Conservation (phyloP, 441 rosid species). For the Dalechampia spathulata region DNA sequence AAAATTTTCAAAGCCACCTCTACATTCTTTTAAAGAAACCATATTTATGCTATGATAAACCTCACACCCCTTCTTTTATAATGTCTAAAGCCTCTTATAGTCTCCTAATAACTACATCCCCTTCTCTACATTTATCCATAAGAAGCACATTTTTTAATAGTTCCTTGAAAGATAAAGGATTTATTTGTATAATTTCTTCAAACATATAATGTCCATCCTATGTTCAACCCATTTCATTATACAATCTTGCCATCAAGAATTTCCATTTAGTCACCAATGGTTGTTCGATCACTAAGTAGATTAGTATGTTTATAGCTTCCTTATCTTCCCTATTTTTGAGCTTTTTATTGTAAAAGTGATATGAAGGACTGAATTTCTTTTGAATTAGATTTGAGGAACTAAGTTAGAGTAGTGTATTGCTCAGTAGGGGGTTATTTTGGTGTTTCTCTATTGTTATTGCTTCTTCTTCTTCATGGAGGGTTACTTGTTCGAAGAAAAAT, state of each 20-base stretch:
- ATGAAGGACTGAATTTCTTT: conserved; percentile 54
- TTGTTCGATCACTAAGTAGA: conserved; percentile 43
- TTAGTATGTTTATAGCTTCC: conserved; percentile 51
- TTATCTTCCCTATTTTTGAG: conserved; percentile 69
- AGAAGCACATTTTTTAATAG: conserved; percentile 83
- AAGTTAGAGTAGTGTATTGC: conserved; percentile 26
- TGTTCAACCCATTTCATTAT: conserved; percentile 47
- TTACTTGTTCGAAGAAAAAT: conserved; percentile 24
- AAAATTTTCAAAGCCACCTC: conserved; percentile 78
- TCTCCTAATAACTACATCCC: conserved; percentile 60
- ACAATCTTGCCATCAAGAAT: conserved; percentile 63
- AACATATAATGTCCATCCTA: conserved; percentile 67
- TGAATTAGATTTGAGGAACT: conserved; percentile 42
- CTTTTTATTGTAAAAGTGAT: conserved; percentile 56
- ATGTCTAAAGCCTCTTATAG: conserved; percentile 57
- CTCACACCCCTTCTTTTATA: conserved; percentile 65
- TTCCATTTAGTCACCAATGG: conserved; percentile 69
- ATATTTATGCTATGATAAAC: conserved; percentile 78
- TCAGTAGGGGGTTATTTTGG: background rate
- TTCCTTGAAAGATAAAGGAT: conserved; percentile 78
- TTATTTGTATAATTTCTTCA: conserved; percentile 63
- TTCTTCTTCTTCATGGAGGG: conserved; percentile 19
- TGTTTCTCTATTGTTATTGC: background rate
- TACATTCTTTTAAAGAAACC: conserved; percentile 77
- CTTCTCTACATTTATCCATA: conserved; percentile 77